phyloP scores from a whole-genome alignment of 2,329 filamentous ascomycete species.

The Diaporthe destruens region DNA sequence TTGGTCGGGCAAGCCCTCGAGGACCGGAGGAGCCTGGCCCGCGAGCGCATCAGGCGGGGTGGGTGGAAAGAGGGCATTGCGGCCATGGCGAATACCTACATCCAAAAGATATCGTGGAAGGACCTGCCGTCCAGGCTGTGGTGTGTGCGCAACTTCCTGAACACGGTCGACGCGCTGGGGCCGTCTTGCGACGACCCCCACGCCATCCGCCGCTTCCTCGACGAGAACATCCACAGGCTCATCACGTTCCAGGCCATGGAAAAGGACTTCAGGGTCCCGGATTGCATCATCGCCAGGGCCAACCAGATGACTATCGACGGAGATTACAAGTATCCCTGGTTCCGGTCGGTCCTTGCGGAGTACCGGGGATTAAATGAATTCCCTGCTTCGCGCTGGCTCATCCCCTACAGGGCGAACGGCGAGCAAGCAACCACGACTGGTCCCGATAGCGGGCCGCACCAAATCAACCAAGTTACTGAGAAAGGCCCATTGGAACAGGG shows the following conservation, averaged over 20 bases:
- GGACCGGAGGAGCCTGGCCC: background rate
- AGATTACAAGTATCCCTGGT: background rate
- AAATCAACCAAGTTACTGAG: background rate
- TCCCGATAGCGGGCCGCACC: background rate
- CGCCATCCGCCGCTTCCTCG: background rate
- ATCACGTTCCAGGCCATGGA: background rate
- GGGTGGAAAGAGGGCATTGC: background rate
- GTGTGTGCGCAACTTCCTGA: background rate
- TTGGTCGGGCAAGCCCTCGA: background rate
- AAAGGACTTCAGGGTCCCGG: background rate
- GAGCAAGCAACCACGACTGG: background rate
- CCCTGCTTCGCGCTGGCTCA: background rate
- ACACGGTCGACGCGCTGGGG: too few relatives aligned
- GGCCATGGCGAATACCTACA: background rate
- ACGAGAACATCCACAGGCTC: background rate
- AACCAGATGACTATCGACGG: background rate
- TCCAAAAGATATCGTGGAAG: background rate
- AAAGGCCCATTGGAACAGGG: too few relatives aligned
- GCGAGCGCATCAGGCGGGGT: background rate
- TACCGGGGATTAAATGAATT: rapidly evolving
- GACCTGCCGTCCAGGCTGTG: too few relatives aligned
- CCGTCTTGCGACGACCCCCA: background rate
- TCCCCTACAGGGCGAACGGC: background rate
- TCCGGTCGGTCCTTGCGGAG: background rate
- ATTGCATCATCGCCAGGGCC: background rate